Base-by-base conservation (phyloP, 2,329 filamentous ascomycete species). In the Fusarium agapanthi region DNA sequence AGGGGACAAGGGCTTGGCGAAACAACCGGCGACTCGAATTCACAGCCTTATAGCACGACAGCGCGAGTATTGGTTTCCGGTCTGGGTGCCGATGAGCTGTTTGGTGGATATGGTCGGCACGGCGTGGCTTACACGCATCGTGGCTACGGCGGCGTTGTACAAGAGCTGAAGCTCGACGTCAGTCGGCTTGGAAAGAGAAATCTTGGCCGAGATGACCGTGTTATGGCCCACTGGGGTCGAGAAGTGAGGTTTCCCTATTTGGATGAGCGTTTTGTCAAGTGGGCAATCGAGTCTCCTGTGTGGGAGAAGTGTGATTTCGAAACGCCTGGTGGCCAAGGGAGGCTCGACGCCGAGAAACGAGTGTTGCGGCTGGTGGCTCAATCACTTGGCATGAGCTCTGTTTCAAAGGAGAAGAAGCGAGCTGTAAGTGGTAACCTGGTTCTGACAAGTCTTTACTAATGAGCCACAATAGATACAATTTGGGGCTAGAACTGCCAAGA, bases 71-170 rank as follows among this genome's bases (percentile, higher is more conserved):
- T 99, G 3, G 86, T 99, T 1, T 98, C 96, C 0, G 97, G 96
- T 0, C 88, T 99, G 4, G 96, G 97, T 4, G 97, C 97, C 4
- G 96, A 99, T 78, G 96, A 99, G 82, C 88, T 99, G 3, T 98
- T 99, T 79, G 96, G 93, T 22, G 96, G 96, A 13, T 99, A 99
- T 80, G 91, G 90, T 15, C 90, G 97, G 13, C 96, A 99, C 77
- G 88, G 90, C 6, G 89, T 90, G 7, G 94, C 95, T 0, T 98
- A 93, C 79, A 84, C 86, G 12, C 88, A 92, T 13, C 83, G 84
- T 24, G 92, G 94, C 2, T 94, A 94, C 74, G 68, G 83, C 1
- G 93, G 92, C 0, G 87, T 99, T 4, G 83, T 95, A 9, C 89
- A 93, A 3, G 95, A 99, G 81, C 88, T 99, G 10, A 89, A 93